Base-by-base conservation (phyloP, 2,329 filamentous ascomycete genomes). In the Fusarium globosum region DNA sequence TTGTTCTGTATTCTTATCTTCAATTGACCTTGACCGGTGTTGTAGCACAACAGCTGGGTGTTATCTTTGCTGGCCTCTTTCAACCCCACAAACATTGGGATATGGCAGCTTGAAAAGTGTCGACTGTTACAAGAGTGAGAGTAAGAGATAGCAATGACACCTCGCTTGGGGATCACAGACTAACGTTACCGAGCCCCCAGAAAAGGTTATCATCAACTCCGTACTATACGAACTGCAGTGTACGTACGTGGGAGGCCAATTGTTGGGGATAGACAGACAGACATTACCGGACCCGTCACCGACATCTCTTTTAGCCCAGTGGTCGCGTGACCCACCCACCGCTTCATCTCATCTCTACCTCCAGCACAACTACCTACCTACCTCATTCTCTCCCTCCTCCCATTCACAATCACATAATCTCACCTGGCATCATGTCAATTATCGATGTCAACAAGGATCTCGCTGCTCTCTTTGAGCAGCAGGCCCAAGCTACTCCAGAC, bases 361-460 rank as follows among this genome's bases (percentile, higher is more conserved):
- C 48, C 48, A 52, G 35, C 30, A 30, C 30, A 30, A 30, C 30
- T 30, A 30, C 30, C 30, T 30, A 30, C 30, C 30, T 30, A 30
- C 30, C 30, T 30, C 30, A 30, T 33, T 43, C 49, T 43, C 41
- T 23, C 43, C 13, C 48, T 58, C 59, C 66, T 36, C 45, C 12
- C 58, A 51, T 33, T 64, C 53, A 65, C 51, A 43, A 39, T 43
- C 43, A 61, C 56, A 68, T 52, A 30, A 41, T 5, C 30, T n/a
- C 10, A 45, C 43, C 61, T 60, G 64, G 49, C 61, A 76, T 69
- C 63, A 93, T 93, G 91, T 80, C 90, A 48, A 80, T 92, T 77
- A 88, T 96, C 78, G 92, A 95, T 81, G 91, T 86, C 70, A 88
- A 83, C 72, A 93, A 93, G 82, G 92, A 95, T 82, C 84, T 95